Percentiles rank a stretch among this genome's conserved stretches.
Conservation (phyloP, 495 filamentous ascomycete genomes). For the Penicillium mononematosum region DNA sequence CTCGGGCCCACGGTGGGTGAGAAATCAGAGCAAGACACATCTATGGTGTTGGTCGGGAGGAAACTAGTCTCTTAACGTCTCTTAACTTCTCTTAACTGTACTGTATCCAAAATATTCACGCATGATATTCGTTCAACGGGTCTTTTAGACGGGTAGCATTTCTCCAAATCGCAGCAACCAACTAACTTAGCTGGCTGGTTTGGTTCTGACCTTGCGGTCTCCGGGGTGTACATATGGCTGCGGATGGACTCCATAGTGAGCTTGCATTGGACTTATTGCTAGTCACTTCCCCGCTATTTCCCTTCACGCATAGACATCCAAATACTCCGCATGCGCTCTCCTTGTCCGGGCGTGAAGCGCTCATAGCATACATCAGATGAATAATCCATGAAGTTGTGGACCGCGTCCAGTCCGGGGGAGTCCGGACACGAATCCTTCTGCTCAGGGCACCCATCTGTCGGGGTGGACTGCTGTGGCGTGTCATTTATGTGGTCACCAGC, state of each 20-base stretch:
- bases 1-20: neutral
- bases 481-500: constrained; percentile 54
- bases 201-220: neutral
- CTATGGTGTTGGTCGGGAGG: constrained; percentile 1
- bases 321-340: constrained; percentile 47
- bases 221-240: neutral
- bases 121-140: neutral
- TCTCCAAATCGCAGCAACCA: neutral
- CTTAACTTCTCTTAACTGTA: neutral
- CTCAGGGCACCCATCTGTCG: constrained; percentile 51
- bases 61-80: neutral
- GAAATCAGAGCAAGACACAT: no score
- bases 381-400: constrained; percentile 59
- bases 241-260: neutral
- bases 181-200: neutral
- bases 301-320: constrained; percentile 43
- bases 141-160: neutral
- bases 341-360: constrained; percentile 45
- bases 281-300: constrained; percentile 27
- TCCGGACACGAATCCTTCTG: constrained; percentile 49
- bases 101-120: constrained; percentile 3
- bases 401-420: constrained; percentile 44
- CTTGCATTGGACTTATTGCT: neutral
- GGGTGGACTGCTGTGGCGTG: constrained; percentile 49
- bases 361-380: constrained; percentile 55